A percentile compares a stretch with the other conserved stretches of the same genome.
Evolutionary conservation across 768 basidiomycete genomes (phyloP).

Genomic region (Mycena indigotica): DNA sequence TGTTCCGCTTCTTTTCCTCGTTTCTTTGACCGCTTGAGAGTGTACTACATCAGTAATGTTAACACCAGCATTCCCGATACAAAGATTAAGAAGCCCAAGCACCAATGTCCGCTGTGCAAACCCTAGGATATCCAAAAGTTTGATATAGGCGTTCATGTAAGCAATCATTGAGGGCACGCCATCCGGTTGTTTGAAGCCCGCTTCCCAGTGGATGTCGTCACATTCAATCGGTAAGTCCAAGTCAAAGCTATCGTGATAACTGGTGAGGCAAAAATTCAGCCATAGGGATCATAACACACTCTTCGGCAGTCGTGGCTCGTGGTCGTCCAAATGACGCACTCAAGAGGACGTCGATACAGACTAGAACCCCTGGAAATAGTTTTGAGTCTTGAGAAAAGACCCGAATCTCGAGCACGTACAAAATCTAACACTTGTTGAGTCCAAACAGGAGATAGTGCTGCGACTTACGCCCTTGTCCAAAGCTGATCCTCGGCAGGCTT

Average conservation of each 20-base stretch:
- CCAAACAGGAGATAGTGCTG: not conserved
- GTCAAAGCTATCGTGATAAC: slow-evolving; percentile 36
- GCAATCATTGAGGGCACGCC: slow-evolving; percentile 42
- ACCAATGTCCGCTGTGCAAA: slow-evolving; percentile 39
- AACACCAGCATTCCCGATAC: not conserved
- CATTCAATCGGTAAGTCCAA: slow-evolving; percentile 45
- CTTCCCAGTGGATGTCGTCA: slow-evolving; percentile 50
- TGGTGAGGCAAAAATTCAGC: not conserved
- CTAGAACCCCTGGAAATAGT: slow-evolving; percentile 11
- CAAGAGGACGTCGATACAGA: slow-evolving; percentile 21
- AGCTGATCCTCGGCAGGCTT: slow-evolving; percentile 21
- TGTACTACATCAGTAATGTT: slow-evolving; percentile 12
- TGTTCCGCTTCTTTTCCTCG: slow-evolving; percentile 21
- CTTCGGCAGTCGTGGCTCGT: slow-evolving; percentile 41
- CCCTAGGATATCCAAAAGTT: slow-evolving; percentile 47
- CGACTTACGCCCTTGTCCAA: slow-evolving; percentile 18
- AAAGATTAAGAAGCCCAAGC: not conserved
- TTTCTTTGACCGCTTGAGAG: slow-evolving; percentile 21
- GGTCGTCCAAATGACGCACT: slow-evolving; percentile 19
- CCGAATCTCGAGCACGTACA: too few species aligned
- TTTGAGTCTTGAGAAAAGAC: not conserved
- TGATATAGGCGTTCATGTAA: slow-evolving; percentile 33
- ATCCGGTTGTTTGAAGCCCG: slow-evolving; percentile 51
- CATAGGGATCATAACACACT: slow-evolving; percentile 28
- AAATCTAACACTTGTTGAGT: not conserved